These are phyloP conservation scores for Cutaneotrichosporon mucoides DNA, from an alignment of 1,284 basidiomycete species.

Conservation along the genomic window DNA sequence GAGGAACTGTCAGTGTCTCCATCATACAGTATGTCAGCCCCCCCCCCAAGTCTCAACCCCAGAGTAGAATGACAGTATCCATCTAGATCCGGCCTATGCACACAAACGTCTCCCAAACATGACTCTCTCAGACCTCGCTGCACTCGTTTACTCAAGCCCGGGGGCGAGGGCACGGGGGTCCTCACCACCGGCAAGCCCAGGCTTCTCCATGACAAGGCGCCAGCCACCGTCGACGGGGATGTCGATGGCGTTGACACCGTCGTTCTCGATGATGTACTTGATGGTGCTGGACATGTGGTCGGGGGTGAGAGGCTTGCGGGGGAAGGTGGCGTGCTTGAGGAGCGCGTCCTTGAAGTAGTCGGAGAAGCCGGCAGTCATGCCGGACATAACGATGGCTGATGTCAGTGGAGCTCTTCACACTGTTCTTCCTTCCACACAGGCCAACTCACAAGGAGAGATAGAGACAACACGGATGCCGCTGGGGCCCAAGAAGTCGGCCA, in stretches of 20 bases:
- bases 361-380: slow-evolving; percentile 35
- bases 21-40: too few relatives aligned
- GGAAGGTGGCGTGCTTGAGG: slow-evolving; percentile 39
- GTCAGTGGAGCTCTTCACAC: background rate
- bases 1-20: too few relatives aligned
- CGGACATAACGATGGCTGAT: slow-evolving; percentile 37
- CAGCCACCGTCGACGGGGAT: slow-evolving; percentile 42
- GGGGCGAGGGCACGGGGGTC: slow-evolving; percentile 37
- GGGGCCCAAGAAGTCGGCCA: slow-evolving; percentile 42
- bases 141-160: slow-evolving; percentile 32
- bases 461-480: slow-evolving; percentile 42
- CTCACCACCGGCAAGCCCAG: slow-evolving; percentile 26
- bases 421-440: background rate
- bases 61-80: background rate
- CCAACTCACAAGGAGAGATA: slow-evolving; percentile 29
- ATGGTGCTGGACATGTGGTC: slow-evolving; percentile 35
- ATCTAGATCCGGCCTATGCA: too few relatives aligned
- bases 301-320: slow-evolving; percentile 32
- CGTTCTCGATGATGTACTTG: slow-evolving; percentile 39
- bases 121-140: too few relatives aligned
- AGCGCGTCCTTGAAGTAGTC: slow-evolving; percentile 37
- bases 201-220: slow-evolving; percentile 35
- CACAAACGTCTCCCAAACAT: too few relatives aligned
- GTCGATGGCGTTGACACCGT: slow-evolving; percentile 40
- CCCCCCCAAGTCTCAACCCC: background rate